Base-by-base conservation (phyloP, 192 early-diverging fungal species). In the Umbelopsis sp. region DNA sequence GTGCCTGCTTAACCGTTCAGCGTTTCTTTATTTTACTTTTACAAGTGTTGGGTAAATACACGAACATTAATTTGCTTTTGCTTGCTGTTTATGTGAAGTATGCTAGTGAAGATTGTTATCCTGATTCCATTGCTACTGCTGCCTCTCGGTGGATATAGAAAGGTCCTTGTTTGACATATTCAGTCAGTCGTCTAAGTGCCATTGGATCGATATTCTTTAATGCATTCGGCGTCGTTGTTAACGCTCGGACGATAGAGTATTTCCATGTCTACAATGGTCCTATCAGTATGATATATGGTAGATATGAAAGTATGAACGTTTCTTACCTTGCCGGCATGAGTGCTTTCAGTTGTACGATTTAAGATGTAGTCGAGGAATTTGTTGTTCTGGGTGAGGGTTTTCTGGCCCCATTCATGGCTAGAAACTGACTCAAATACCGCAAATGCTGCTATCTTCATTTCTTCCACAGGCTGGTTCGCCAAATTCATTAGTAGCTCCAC, bases 311-410 rank as follows among this genome's bases (percentile, higher is more conserved):
- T 61, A 51, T 61, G 23, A 55, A 58, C 23, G 13, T 15, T 10
- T 22, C 71, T 69, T n/a, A 77, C 81, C 68, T 82, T 80, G 33
- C 81, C 78, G 11, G 30, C 7, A 23, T 74, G 66, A 21, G 66
- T 77, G 18, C 37, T 45, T 35, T 79, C 78, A 27, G 52, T 80
- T 25, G 74, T 37, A 12, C 81, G 67, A 71, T 82, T 66, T 27
- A 82, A 61, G 49, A 82, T 69, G 67, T 74, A 82, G 10, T 74
- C 75, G 50, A 82, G 47, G 46, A 82, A 77, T 41, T 71, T 73
- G 35, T 18, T 66, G 22, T 51, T 55, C 18, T 61, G 68, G n/a
- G 71, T 46, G 44, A 78, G 45, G 15, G 30, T 76, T 68, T 73
- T 30, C 16, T 46, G 25, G 16, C 75, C 79, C 75, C 75, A 80